A percentile compares a stretch with the other conserved stretches of the same genome.
These are phyloP conservation scores for Naganishia albida DNA, from an alignment of 1,284 basidiomycete genomes.

Conservation along the genomic window DNA sequence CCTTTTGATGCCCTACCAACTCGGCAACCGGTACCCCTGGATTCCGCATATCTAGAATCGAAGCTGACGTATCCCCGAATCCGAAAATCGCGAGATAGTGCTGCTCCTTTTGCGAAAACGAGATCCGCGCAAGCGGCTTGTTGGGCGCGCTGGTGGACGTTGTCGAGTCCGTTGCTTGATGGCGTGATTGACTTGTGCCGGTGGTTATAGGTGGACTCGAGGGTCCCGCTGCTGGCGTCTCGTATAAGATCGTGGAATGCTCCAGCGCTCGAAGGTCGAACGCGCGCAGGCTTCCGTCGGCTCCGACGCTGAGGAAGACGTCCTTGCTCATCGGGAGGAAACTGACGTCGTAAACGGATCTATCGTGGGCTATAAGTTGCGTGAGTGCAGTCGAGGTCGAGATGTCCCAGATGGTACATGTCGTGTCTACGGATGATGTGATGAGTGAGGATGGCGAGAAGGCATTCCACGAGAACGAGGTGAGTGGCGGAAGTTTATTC, in stretches of 20 bases:
- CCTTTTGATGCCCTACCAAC: slow-evolving; percentile 69
- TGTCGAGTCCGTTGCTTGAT: slow-evolving; percentile 57
- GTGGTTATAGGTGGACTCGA: slow-evolving; percentile 69
- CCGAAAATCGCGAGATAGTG: slow-evolving; percentile 52
- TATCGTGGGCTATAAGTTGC: slow-evolving; percentile 96
- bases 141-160: slow-evolving; percentile 35
- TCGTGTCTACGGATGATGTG: slow-evolving; percentile 94
- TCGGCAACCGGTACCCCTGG: slow-evolving; percentile 92
- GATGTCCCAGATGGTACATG: slow-evolving; percentile 96
- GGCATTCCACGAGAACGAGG: slow-evolving; percentile 94
- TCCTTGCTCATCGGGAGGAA: slow-evolving; percentile 98
- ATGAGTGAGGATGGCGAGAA: slow-evolving; percentile 83
- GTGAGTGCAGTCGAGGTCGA: slow-evolving; percentile 93
- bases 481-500: slow-evolving; percentile 81
- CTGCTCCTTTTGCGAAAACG: slow-evolving; percentile 43
- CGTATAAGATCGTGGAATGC: slow-evolving; percentile 98
- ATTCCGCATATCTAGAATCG: slow-evolving; percentile 90
- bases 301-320: slow-evolving; percentile 97
- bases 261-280: slow-evolving; percentile 95
- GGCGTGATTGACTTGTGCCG: slow-evolving; percentile 80
- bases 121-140: slow-evolving; percentile 40
- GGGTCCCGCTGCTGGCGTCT: slow-evolving; percentile 67
- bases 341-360: slow-evolving; percentile 94
- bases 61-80: slow-evolving; percentile 77
- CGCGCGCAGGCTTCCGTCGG: slow-evolving; percentile 92